Conservation (phyloP, 2,329 filamentous ascomycete genomes). For the Microcyclosporella mali region DNA sequence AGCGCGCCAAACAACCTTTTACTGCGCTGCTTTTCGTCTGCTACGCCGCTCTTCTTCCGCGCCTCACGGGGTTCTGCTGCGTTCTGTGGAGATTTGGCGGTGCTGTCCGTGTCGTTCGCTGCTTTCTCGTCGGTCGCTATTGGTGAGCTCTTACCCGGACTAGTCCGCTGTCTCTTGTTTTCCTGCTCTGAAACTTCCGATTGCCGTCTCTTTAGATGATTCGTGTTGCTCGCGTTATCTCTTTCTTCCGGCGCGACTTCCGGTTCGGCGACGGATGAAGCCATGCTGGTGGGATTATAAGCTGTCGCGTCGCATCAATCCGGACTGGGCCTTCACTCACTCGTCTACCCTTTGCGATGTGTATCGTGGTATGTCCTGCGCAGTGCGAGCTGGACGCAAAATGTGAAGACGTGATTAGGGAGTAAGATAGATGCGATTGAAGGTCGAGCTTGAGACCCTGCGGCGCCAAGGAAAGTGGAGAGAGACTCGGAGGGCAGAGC, state of each 20-base stretch:
- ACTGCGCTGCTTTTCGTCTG: conserved; percentile 76
- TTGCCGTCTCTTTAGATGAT: conserved; percentile 25
- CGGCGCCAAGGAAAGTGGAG: too few relatives aligned
- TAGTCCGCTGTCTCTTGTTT: conserved; percentile 26
- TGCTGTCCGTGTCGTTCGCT: conserved; percentile 5
- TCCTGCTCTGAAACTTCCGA: conserved; percentile 20
- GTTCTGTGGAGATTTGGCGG: conserved; percentile 5
- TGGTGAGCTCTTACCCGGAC: conserved; percentile 28
- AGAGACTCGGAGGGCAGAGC: too few relatives aligned
- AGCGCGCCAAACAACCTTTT: conserved; percentile 73
- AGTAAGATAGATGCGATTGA: too few relatives aligned
- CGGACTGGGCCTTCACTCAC: too few relatives aligned
- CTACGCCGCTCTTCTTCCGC: conserved; percentile 20
- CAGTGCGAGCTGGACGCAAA: too few relatives aligned
- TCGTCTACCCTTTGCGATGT: too few relatives aligned
- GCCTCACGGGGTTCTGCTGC: conserved; percentile 9
- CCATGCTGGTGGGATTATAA: not conserved
- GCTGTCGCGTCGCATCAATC: too few relatives aligned
- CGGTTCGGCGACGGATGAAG: not conserved
- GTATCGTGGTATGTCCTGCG: too few relatives aligned
- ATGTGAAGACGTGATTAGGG: too few relatives aligned
- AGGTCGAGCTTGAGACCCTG: too few relatives aligned
- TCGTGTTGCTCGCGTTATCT: not conserved
- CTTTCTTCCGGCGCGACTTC: not conserved
- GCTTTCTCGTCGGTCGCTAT: conserved; percentile 7